These are phyloP conservation scores for Nothophaeocryptopus gaeumannii DNA, from an alignment of 2,329 filamentous ascomycete species.

Conservation along the genomic window DNA sequence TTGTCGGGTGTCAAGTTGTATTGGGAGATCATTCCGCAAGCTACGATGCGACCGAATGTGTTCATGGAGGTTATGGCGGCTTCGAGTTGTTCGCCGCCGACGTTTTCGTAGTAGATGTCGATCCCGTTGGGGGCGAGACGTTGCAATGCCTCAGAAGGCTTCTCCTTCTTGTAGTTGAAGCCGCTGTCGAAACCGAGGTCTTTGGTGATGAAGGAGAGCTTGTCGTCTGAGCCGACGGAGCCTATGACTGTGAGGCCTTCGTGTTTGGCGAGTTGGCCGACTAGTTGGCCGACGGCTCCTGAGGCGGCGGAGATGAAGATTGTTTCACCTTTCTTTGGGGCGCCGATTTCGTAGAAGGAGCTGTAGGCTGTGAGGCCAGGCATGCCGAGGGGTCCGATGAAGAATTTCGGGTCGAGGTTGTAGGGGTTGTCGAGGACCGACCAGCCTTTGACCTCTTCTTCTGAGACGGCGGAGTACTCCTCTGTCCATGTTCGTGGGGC, in stretches of 20 bases:
- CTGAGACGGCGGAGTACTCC: slow-evolving; percentile 63
- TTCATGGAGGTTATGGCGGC: slow-evolving; percentile 66
- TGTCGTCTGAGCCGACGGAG: slow-evolving; percentile 74
- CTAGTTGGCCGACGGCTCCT: slow-evolving; percentile 77
- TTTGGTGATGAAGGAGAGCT: slow-evolving; percentile 70
- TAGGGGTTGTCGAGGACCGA: slow-evolving; percentile 66
- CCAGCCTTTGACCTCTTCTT: slow-evolving; percentile 43
- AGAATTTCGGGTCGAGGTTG: slow-evolving; percentile 63
- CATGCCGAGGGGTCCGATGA: slow-evolving; percentile 76
- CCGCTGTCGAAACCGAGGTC: slow-evolving; percentile 69
- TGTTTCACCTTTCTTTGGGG: slow-evolving; percentile 73
- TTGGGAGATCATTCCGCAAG: slow-evolving; percentile 66
- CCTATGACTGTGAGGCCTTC: slow-evolving; percentile 78
- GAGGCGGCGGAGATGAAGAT: slow-evolving; percentile 79
- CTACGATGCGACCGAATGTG: slow-evolving; percentile 62
- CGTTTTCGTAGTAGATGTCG: slow-evolving; percentile 79
- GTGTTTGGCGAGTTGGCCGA: slow-evolving; percentile 79
- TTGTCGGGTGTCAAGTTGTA: slow-evolving; percentile 65
- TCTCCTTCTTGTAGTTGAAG: slow-evolving; percentile 89
- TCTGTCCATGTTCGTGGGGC: slow-evolving; percentile 37
- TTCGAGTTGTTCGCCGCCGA: slow-evolving; percentile 69
- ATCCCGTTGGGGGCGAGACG: slow-evolving; percentile 73
- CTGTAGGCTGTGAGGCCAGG: slow-evolving; percentile 73
- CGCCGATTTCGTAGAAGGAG: slow-evolving; percentile 70
- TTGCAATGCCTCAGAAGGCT: slow-evolving; percentile 62